Percentiles rank a stretch among this genome's conserved stretches.
phyloP scores from a whole-genome alignment of 768 basidiomycete genomes.

The Chalciporus chontae region DNA sequence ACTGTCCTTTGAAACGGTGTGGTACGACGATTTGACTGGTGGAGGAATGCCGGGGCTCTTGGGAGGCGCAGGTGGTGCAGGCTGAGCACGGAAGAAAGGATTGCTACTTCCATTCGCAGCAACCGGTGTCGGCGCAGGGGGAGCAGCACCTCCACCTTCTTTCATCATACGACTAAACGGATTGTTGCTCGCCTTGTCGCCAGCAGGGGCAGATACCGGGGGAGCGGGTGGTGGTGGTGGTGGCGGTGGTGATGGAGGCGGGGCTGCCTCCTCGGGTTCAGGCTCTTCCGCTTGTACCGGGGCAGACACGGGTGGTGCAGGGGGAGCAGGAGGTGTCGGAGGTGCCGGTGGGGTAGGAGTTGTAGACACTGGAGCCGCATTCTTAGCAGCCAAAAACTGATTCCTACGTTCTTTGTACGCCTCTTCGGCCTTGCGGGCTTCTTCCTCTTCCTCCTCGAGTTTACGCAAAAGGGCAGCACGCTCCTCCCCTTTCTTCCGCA shows the following conservation, averaged over 20 bases:
- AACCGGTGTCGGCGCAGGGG: slow-evolving; percentile 19
- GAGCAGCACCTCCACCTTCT: slow-evolving; percentile 37
- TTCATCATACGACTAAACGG: slow-evolving; percentile 74
- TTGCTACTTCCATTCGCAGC: slow-evolving; percentile 54
- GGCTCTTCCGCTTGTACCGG: slow-evolving; percentile 10
- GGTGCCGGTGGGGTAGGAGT: slow-evolving; percentile 28
- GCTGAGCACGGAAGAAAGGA: slow-evolving; percentile 65
- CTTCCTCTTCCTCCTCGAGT: slow-evolving; percentile 66
- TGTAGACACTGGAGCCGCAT: slow-evolving; percentile 28
- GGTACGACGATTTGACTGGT: slow-evolving; percentile 52
- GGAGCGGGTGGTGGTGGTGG: slow-evolving; percentile 34
- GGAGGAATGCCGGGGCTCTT: slow-evolving; percentile 37
- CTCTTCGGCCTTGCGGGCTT: slow-evolving; percentile 47
- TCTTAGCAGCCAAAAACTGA: slow-evolving; percentile 37
- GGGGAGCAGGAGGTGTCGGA: slow-evolving; percentile 34
- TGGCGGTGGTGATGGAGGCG: slow-evolving; percentile 32
- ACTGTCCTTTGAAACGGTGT: slow-evolving; percentile 54
- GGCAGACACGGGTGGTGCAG: slow-evolving; percentile 30
- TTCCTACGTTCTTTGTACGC: slow-evolving; percentile 33
- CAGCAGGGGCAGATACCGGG: slow-evolving; percentile 24
- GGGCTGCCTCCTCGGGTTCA: slow-evolving; percentile 18
- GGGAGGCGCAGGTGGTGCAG: slow-evolving; percentile 37
- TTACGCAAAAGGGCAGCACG: slow-evolving; percentile 64
- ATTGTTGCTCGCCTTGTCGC: slow-evolving; percentile 63
- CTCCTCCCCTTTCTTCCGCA: slow-evolving; percentile 74